Evolutionary conservation across 176 grass and related monocot species (phyloP).

Genomic region (Musa schizocarpa): DNA sequence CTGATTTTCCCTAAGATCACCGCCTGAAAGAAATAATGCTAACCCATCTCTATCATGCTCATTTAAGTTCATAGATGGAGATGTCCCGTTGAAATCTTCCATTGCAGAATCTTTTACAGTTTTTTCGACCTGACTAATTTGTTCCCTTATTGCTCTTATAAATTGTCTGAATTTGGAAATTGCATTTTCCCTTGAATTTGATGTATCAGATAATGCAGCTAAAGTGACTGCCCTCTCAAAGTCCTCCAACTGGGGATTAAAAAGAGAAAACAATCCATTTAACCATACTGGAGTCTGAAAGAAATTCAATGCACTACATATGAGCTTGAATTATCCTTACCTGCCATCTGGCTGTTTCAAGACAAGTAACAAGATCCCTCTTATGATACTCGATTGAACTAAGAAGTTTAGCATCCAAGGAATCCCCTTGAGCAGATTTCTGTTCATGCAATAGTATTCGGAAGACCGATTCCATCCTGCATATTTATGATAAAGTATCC

Average conservation of each 20-base stretch:
- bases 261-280: slow-evolving; percentile 24
- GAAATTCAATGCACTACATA: neutral
- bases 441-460: slow-evolving; percentile 68
- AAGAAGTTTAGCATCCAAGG: slow-evolving; percentile 40
- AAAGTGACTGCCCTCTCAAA: slow-evolving; percentile 76
- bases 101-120: slow-evolving; percentile 31
- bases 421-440: slow-evolving; percentile 43
- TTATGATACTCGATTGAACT: slow-evolving; percentile 39
- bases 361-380: slow-evolving; percentile 59
- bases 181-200: slow-evolving; percentile 82
- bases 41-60: slow-evolving; percentile 55
- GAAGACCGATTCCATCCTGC: slow-evolving; percentile 72
- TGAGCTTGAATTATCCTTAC: slow-evolving; percentile 32
- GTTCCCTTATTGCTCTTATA: slow-evolving; percentile 55
- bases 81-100: slow-evolving; percentile 33
- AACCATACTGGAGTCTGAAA: neutral
- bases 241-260: slow-evolving; percentile 59
- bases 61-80: slow-evolving; percentile 41
- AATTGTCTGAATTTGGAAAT: slow-evolving; percentile 83
- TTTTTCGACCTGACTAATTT: slow-evolving; percentile 56
- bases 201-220: slow-evolving; percentile 50
- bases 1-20: slow-evolving; percentile 15
- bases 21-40: slow-evolving; percentile 64
- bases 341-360: slow-evolving; percentile 90
- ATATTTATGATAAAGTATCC: slow-evolving; percentile 17